A percentile compares a stretch with the other conserved stretches of the same genome.
phyloP scores from a whole-genome alignment of 2,329 filamentous ascomycete genomes.

The Escovopsis weberi region DNA sequence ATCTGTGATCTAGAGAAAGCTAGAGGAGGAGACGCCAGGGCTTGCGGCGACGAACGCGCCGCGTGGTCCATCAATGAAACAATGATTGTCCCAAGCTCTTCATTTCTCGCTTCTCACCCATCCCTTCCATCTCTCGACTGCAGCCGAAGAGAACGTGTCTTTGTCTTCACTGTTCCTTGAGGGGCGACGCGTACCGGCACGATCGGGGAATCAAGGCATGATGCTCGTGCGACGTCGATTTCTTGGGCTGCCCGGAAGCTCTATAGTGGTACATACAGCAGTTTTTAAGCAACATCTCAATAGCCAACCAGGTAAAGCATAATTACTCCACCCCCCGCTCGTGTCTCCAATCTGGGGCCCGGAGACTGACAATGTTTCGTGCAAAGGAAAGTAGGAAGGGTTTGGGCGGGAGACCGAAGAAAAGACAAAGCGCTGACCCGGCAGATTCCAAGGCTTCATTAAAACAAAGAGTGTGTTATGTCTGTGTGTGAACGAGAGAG shows the following conservation, averaged over 20 bases:
- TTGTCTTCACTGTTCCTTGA: too few species aligned
- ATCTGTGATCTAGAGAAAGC: too few species aligned
- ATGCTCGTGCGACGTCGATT: constrained; percentile 20
- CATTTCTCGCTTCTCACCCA: constrained; percentile 13
- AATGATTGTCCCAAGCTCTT: neutral
- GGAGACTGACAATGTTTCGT: constrained; percentile 1
- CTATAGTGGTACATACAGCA: constrained; percentile 20
- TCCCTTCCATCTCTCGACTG: constrained; percentile 20
- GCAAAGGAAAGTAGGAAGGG: too few species aligned
- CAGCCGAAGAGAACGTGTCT: too few species aligned
- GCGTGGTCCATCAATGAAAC: too few species aligned
- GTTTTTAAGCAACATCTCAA: constrained; percentile 6
- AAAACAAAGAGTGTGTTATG: too few species aligned
- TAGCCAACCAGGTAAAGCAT: constrained; percentile 13
- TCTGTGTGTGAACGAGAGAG: too few species aligned
- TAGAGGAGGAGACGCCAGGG: too few species aligned
- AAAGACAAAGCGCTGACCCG: too few species aligned
- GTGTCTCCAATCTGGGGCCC: constrained; percentile 16
- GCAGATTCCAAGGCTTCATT: constrained; percentile 1
- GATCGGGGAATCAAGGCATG: constrained; percentile 24
- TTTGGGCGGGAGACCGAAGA: too few species aligned
- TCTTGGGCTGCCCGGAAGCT: constrained; percentile 23
- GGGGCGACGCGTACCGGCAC: constrained; percentile 25
- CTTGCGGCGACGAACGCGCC: too few species aligned
- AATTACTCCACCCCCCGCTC: constrained; percentile 2